These are phyloP conservation scores for Parietichytrium sp. DNA, from an alignment of 108 stramenopile species.

Conservation along the genomic window DNA sequence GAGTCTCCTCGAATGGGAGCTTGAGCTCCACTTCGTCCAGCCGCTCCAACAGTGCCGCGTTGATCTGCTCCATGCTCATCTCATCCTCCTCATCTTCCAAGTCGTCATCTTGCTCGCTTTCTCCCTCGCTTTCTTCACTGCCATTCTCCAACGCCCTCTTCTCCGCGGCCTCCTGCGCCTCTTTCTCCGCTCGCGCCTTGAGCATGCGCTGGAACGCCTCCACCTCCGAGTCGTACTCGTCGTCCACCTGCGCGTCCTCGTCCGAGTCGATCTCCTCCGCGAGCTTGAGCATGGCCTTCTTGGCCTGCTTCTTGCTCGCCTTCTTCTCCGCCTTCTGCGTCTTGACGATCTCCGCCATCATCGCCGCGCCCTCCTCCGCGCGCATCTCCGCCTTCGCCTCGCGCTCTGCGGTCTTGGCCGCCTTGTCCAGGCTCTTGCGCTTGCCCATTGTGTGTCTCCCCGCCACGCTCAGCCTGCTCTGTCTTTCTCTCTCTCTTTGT, in stretches of 20 bases:
- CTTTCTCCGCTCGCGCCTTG: neutral
- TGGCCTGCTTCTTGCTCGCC: slow-evolving; percentile 2
- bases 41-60: slow-evolving; percentile 50
- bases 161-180: neutral
- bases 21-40: slow-evolving; percentile 46
- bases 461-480: too few species aligned
- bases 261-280: neutral
- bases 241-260: neutral
- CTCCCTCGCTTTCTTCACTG: slow-evolving; percentile 16
- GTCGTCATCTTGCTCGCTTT: slow-evolving; percentile 23
- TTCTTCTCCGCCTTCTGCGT: slow-evolving; percentile 32
- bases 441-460: neutral
- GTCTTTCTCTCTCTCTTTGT: too few species aligned
- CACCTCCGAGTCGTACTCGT: slow-evolving; percentile 35
- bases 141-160: neutral
- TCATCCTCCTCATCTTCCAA: slow-evolving; percentile 42
- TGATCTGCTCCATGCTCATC: neutral
- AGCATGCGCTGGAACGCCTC: slow-evolving; percentile 30
- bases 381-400: neutral
- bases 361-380: neutral
- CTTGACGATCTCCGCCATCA: neutral
- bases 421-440: neutral
- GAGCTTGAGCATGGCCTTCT: neutral
- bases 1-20: slow-evolving; percentile 58
- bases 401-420: neutral